phyloP scores from a whole-genome alignment of 2,329 filamentous ascomycete species.

The Ilyonectria mors-panacis region DNA sequence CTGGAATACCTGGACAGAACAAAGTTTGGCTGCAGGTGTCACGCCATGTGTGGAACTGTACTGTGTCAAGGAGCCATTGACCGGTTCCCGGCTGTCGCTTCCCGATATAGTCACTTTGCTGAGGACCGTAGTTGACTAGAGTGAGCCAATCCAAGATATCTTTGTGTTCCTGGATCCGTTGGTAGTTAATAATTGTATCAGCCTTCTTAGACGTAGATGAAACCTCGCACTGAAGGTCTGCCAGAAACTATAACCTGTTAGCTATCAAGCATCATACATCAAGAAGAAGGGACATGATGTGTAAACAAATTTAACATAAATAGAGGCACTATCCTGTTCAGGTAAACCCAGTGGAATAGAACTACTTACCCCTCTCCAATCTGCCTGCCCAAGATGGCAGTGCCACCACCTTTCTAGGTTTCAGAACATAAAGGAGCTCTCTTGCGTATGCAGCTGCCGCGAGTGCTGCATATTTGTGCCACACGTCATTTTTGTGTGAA shows the following conservation, averaged over 20 bases:
- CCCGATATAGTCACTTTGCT: background rate
- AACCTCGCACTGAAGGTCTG: no score
- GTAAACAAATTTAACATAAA: no score
- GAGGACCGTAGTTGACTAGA: background rate
- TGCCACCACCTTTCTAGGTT: slow-evolving; percentile 13
- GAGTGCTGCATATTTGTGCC: slow-evolving; percentile 54
- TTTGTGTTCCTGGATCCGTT: no score
- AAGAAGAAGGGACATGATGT: no score
- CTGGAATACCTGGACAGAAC: background rate
- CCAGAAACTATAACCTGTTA: no score
- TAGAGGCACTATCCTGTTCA: no score
- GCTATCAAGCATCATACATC: no score
- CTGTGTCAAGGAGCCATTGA: background rate
- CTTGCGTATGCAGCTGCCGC: slow-evolving; percentile 49
- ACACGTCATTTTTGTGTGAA: slow-evolving; percentile 54
- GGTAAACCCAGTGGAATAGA: no score
- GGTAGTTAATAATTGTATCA: no score
- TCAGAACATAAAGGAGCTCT: slow-evolving; percentile 32
- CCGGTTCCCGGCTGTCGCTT: background rate
- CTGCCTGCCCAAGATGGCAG: background rate
- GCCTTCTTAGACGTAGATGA: no score
- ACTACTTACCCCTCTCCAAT: no score
- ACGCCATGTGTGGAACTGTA: background rate
- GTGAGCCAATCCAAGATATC: background rate
- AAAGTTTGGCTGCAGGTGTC: background rate